Evolutionary conservation across 306 rosid species (phyloP), one percentile per base, ranked within the genome.

Genomic region (Trifolium subterraneum): DNA sequence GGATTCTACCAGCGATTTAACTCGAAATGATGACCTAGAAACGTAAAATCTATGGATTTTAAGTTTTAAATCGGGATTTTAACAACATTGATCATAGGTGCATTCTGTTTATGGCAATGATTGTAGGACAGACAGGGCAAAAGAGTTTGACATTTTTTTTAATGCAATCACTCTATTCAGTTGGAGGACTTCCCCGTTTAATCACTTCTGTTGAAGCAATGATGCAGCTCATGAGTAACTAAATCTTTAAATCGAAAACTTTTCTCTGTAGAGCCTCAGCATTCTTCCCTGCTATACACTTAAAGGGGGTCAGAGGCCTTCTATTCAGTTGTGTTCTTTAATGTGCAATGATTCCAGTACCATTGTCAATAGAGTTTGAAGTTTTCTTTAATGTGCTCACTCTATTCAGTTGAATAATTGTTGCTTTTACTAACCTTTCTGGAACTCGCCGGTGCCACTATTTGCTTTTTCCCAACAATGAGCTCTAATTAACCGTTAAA

Each of bases 111-210:
- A 56, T 76, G 75, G 20, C 10, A 60, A 14, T 54, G 33, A 39
- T 59, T 77, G 35, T 39, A 13, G 55, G 48, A 22, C 45, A 31
- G 48, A 22, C 45, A 31, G 19, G 38, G 58, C 35, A 71, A 59
- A 10, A 19, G 27, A 76, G 55, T 73, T 47, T 16, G n/a, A 64
- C 27, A 13, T 20, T 65, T 60, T 20, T 23, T 45, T 31, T 7
- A 56, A 20, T 64, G 68, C 10, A 35, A 64, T 56, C 68, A 52
- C 58, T 54, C 61, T 51, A 10, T 79, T 35, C 22, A 42, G 52
- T 65, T 65, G 73, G 45, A 20, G 2, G 14, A 52, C 60, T 9
- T 52, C 60, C 20, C 29, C 7, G 0, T 19, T 19, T 52, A 52
- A 52, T 52, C 60, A 56, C 36, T 22, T 56, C n/a, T 56, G 16